phyloP scores from a whole-genome alignment of 108 stramenopile species.

The Cylindrotheca closterium region DNA sequence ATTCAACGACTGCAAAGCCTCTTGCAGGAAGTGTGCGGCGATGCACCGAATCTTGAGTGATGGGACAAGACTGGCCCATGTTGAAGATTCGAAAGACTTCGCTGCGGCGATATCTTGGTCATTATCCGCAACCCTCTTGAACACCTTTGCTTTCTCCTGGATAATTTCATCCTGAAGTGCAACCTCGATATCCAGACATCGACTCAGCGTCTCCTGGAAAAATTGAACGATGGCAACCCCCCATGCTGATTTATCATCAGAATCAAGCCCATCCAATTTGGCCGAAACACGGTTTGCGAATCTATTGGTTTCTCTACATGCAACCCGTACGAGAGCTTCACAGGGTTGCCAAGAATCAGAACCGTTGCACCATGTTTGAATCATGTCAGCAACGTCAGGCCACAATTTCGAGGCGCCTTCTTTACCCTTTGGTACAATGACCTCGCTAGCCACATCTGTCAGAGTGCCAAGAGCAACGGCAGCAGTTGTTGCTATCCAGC shows the following conservation, averaged over 20 bases:
- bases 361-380: constrained; percentile 63
- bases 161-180: constrained; percentile 32
- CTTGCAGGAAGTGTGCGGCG: constrained; percentile 71
- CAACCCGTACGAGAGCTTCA: constrained; percentile 78
- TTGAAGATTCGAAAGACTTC: background rate
- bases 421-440: constrained; percentile 40
- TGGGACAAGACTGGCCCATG: constrained; percentile 46
- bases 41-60: constrained; percentile 66
- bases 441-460: constrained; percentile 64
- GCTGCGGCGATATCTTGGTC: background rate
- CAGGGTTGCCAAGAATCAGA: constrained; percentile 68
- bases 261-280: constrained; percentile 22
- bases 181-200: constrained; percentile 41
- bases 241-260: constrained; percentile 42
- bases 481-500: constrained; percentile 89
- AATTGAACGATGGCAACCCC: constrained; percentile 35
- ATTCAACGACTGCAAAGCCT: constrained; percentile 40
- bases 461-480: constrained; percentile 74
- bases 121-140: background rate
- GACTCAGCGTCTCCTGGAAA: constrained; percentile 37
- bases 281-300: constrained; percentile 39
- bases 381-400: constrained; percentile 51
- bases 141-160: constrained; percentile 23
- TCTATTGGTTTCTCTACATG: constrained; percentile 62
- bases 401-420: constrained; percentile 57